A percentile compares a stretch with the other conserved stretches of the same genome.
These are phyloP conservation scores for Globisporangium recalcitrans DNA, from an alignment of 352 stramenopile species.

Conservation along the genomic window DNA sequence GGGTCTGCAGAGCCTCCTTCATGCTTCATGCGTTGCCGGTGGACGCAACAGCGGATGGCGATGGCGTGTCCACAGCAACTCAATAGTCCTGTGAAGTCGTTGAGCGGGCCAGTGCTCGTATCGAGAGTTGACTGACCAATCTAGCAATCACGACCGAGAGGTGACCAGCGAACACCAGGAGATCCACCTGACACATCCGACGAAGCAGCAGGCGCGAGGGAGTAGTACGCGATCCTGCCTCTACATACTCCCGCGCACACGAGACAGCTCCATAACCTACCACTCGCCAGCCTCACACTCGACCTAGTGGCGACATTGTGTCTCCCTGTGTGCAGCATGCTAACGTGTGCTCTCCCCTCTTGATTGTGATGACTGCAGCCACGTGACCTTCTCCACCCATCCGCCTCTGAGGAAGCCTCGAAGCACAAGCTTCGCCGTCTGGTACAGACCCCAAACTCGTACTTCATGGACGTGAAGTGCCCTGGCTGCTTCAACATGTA, in stretches of 20 bases:
- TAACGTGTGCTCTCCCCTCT: constrained; percentile 12
- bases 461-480: constrained; percentile 99
- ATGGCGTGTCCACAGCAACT: background rate
- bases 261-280: background rate
- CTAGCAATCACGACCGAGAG: background rate
- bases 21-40: background rate
- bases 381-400: constrained; percentile 97
- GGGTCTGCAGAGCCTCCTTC: background rate
- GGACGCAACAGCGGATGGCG: background rate
- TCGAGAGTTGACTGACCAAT: background rate
- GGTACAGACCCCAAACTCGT: constrained; percentile 98
- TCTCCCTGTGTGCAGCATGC: background rate
- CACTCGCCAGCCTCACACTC: background rate
- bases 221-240: background rate
- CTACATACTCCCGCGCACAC: background rate
- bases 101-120: background rate
- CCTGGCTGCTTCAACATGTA: constrained; percentile 99
- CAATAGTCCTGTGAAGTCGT: background rate
- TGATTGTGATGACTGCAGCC: constrained; percentile 26
- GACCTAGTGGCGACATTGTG: background rate
- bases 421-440: constrained; percentile 99
- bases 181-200: too few relatives aligned
- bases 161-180: background rate
- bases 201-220: background rate
- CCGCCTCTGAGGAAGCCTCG: constrained; percentile 91